A percentile compares a stretch with the other conserved stretches of the same genome.
Evolutionary conservation across 1,139 yeast genomes (phyloP).

Genomic region (Kodamaea derodonti): DNA sequence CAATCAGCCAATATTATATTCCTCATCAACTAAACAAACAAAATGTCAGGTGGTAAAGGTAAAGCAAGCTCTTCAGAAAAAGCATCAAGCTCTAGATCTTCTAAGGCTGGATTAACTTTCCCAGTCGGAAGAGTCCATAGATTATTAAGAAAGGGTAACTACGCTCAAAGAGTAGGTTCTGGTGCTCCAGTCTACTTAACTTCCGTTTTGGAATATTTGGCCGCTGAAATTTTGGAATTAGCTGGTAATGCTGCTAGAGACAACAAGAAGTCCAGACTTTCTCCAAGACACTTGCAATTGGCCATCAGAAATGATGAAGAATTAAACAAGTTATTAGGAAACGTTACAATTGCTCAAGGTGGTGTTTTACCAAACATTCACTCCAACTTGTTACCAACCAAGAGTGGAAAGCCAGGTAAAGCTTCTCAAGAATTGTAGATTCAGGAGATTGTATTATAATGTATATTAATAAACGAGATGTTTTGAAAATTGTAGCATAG

Average conservation of each 20-base stretch:
- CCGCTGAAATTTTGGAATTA: constrained; percentile 95
- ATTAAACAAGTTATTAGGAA: constrained; percentile 71
- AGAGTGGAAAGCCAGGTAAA: constrained; percentile 16
- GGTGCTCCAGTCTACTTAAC: constrained; percentile 97
- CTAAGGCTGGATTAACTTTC: constrained; percentile 98
- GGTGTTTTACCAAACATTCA: constrained; percentile 24
- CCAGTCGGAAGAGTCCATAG: constrained; percentile 99
- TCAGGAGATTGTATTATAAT: not conserved
- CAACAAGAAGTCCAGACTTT: constrained; percentile 96
- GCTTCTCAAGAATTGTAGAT: constrained; percentile 18
- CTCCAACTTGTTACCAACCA: constrained; percentile 20
- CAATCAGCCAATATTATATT: not conserved
- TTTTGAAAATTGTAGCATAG: too few species aligned
- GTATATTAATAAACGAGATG: not conserved
- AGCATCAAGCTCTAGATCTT: constrained; percentile 95
- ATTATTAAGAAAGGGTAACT: constrained; percentile 95
- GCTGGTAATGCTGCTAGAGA: constrained; percentile 99
- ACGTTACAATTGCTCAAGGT: constrained; percentile 31
- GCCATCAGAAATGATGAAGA: constrained; percentile 99
- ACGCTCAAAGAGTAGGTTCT: constrained; percentile 98
- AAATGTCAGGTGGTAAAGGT: constrained; percentile 98
- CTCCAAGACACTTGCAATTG: constrained; percentile 96
- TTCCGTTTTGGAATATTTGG: constrained; percentile 92
- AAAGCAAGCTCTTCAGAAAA: constrained; percentile 92
- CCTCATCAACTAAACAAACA: not conserved